These are phyloP conservation scores for Leccinum ochraceum DNA, from an alignment of 768 basidiomycete species.

Conservation along the genomic window DNA sequence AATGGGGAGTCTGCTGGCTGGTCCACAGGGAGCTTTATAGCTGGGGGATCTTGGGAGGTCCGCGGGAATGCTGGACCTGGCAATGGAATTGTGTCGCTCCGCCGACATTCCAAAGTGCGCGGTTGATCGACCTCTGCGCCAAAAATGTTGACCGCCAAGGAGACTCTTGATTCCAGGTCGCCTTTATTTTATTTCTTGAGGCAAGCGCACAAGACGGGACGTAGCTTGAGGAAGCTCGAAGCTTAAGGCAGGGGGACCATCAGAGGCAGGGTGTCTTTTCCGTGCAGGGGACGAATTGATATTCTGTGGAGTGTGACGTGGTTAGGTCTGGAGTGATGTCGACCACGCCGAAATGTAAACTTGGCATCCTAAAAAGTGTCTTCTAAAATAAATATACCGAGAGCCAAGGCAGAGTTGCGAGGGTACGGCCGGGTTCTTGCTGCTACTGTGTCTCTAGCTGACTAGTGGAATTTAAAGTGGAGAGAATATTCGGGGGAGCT, in stretches of 20 bases:
- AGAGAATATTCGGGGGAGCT: neutral
- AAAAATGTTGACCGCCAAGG: neutral
- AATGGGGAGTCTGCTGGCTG: conserved; percentile 2
- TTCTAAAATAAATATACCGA: neutral
- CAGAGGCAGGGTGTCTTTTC: neutral
- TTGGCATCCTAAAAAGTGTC: neutral
- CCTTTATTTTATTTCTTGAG: neutral
- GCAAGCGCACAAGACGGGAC: neutral
- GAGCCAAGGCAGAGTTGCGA: neutral
- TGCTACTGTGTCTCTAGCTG: no score
- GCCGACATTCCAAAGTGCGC: conserved; percentile 9
- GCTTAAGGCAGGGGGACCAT: neutral
- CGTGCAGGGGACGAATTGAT: neutral
- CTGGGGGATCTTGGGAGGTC: neutral
- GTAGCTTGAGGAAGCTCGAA: neutral
- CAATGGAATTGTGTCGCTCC: neutral
- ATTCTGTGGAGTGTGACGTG: conserved; percentile 3
- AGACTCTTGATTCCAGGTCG: neutral
- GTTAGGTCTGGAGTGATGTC: neutral
- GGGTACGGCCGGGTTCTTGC: neutral
- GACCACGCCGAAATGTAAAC: neutral
- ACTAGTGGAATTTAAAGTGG: no score
- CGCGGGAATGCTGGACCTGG: conserved; percentile 1
- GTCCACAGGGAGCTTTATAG: conserved; percentile 16
- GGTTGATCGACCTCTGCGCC: conserved; percentile 1